These are phyloP conservation scores for Smithsoniella earleae DNA, from an alignment of 163 green algal species.

Conservation along the genomic window DNA sequence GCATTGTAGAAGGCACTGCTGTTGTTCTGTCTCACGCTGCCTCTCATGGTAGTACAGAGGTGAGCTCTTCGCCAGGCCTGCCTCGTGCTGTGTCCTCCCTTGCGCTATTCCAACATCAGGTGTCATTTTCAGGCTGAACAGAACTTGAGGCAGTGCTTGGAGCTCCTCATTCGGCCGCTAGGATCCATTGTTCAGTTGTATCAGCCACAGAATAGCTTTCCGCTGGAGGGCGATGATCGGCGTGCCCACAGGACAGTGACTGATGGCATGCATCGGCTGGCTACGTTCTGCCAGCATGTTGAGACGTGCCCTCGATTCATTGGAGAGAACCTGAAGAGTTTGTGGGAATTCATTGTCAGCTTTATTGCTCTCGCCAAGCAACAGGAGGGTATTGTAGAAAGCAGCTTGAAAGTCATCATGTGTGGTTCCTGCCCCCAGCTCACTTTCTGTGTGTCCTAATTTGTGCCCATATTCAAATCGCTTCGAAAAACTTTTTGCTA, in stretches of 20 bases:
- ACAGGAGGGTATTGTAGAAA: slow-evolving; percentile 26
- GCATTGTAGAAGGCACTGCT: slow-evolving; percentile 28
- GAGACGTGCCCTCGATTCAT: neutral
- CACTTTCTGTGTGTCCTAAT: neutral
- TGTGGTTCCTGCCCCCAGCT: neutral
- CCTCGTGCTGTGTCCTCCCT: neutral
- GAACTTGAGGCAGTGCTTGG: slow-evolving; percentile 6
- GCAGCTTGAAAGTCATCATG: slow-evolving; percentile 24
- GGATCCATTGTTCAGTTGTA: neutral
- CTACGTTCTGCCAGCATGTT: slow-evolving; percentile 7
- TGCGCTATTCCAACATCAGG: neutral
- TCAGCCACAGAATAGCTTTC: neutral
- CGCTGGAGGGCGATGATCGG: slow-evolving; percentile 9
- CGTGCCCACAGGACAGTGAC: neutral
- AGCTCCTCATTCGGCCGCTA: neutral
- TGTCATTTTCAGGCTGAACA: slow-evolving; percentile 18
- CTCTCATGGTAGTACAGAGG: neutral
- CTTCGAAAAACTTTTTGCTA: too few relatives aligned
- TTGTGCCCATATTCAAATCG: neutral
- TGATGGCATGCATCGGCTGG: slow-evolving; percentile 20
- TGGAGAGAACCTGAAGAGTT: neutral
- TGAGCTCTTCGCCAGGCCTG: neutral
- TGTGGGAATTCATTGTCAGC: slow-evolving; percentile 22
- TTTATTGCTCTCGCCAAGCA: neutral
- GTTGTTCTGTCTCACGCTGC: slow-evolving; percentile 20